Percentiles rank a stretch among this genome's conserved stretches.
Evolutionary conservation across 352 stramenopile genomes (phyloP).

Genomic region (Thraustochytrium striatum): DNA sequence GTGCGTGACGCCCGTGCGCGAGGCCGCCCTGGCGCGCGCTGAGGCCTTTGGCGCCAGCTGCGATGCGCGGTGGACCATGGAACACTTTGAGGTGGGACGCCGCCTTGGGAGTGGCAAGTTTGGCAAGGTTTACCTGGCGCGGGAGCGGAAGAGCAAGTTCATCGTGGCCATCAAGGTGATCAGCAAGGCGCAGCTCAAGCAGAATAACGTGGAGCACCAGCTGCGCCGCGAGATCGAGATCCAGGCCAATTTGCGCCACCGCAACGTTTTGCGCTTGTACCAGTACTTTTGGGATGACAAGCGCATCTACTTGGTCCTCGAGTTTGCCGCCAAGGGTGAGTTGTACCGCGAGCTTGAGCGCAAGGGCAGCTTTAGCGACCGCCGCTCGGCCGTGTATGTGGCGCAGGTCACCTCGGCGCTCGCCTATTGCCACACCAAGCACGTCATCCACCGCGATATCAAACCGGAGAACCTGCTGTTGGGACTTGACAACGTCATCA

Average conservation of each 20-base stretch:
- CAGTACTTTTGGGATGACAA: conserved; percentile 64
- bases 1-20: no score
- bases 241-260: conserved; percentile 84
- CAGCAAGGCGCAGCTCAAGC: conserved; percentile 19
- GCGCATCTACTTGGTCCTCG: conserved; percentile 98
- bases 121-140: conserved; percentile 94
- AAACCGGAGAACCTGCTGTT: conserved; percentile 99
- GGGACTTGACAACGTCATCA: conserved; percentile 86
- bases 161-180: conserved; percentile 94
- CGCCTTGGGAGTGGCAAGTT: conserved; percentile 95
- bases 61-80: neutral
- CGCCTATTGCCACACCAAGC: conserved; percentile 96
- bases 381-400: conserved; percentile 86
- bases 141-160: conserved; percentile 93
- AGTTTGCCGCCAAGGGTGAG: conserved; percentile 95
- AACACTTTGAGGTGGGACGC: conserved; percentile 97
- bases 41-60: neutral
- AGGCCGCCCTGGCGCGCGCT: no score
- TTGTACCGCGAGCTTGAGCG: conserved; percentile 95
- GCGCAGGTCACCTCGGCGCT: conserved; percentile 86
- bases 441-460: conserved; percentile 99
- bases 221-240: conserved; percentile 99
- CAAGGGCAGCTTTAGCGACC: conserved; percentile 85
- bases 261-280: conserved; percentile 52
- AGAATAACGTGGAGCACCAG: conserved; percentile 92